Percentiles rank a stretch among this genome's conserved stretches.
Conservation (phyloP, 805 yeast genomes). For the Yamadazyma akitaensis region DNA sequence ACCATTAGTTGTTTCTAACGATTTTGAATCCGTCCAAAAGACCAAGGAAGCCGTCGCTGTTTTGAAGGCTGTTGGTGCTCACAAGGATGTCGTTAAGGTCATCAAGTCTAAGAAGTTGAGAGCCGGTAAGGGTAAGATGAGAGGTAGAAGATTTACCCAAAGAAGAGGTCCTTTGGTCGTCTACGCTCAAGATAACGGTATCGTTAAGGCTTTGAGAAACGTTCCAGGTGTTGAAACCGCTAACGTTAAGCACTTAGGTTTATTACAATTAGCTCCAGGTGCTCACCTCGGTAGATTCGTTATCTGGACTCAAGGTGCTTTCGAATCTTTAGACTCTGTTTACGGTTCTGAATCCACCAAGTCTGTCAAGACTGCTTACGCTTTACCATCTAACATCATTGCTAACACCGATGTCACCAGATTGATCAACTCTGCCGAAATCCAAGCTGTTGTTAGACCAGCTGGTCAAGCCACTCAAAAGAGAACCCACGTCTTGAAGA, state of each 20-base stretch:
- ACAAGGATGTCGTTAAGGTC: conserved; percentile 96
- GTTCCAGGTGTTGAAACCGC: conserved; percentile 99
- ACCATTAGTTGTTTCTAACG: conserved; percentile 95
- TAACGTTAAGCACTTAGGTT: conserved; percentile 85
- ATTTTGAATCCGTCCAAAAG: conserved; percentile 88
- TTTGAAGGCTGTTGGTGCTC: conserved; percentile 98
- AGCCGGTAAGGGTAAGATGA: conserved; percentile 99
- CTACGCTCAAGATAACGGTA: conserved; percentile 96
- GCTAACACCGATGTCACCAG: conserved; percentile 95
- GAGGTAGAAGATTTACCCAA: conserved; percentile 99
- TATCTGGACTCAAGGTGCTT: conserved; percentile 99
- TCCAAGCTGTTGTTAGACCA: conserved; percentile 95
- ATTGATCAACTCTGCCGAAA: conserved; percentile 98
- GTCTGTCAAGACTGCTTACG: conserved; percentile 82
- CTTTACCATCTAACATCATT: conserved; percentile 91
- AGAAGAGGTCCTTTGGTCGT: conserved; percentile 99
- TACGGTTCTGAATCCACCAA: conserved; percentile 91
- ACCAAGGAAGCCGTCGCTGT: conserved; percentile 99
- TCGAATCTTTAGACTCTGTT: conserved; percentile 92
- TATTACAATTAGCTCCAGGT: conserved; percentile 99
- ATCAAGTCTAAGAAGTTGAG: conserved; percentile 97
- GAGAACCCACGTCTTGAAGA: conserved; percentile 95
- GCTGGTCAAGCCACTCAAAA: conserved; percentile 92
- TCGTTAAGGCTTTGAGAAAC: conserved; percentile 98
- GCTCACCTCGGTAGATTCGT: conserved; percentile 99